phyloP scores from a whole-genome alignment of 768 basidiomycete genomes.

The Collybiopsis luxurians region DNA sequence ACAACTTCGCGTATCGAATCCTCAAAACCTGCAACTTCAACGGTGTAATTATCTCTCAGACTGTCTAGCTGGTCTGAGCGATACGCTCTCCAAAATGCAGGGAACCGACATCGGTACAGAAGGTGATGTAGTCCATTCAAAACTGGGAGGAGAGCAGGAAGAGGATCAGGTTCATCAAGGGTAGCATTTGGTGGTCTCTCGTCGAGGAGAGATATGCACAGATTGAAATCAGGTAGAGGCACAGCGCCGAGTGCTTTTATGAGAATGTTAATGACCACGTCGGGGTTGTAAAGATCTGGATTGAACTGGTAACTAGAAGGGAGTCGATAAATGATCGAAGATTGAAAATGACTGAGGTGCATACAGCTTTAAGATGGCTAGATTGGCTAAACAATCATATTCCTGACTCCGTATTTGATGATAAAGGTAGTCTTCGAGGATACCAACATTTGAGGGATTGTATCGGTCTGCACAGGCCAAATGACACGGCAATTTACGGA shows the following conservation, averaged over 20 bases:
- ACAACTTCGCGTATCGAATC: constrained; percentile 78
- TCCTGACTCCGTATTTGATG: constrained; percentile 89
- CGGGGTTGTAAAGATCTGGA: constrained; percentile 86
- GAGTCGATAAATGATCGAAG: background rate
- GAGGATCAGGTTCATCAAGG: constrained; percentile 80
- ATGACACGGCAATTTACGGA: background rate
- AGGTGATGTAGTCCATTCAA: constrained; percentile 66
- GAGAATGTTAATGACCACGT: constrained; percentile 93
- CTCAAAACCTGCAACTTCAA: constrained; percentile 82
- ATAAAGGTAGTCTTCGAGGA: constrained; percentile 95
- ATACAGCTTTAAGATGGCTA: constrained; percentile 91
- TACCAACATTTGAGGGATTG: constrained; percentile 90
- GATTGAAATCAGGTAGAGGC: constrained; percentile 90
- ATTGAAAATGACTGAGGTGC: constrained; percentile 17
- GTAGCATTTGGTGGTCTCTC: constrained; percentile 56
- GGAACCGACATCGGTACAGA: constrained; percentile 83
- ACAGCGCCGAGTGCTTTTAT: constrained; percentile 84
- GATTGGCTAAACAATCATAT: constrained; percentile 93
- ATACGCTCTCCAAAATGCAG: constrained; percentile 80
- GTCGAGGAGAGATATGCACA: constrained; percentile 90
- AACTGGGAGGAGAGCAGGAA: constrained; percentile 65
- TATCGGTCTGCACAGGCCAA: constrained; percentile 71
- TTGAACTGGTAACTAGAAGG: constrained; percentile 89
- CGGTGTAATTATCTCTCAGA: constrained; percentile 84
- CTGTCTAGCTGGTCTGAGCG: constrained; percentile 64